Evolutionary conservation across 2,329 filamentous ascomycete genomes (phyloP), one percentile per base, ranked within the genome.

Genomic region (Fusarium nodosum): DNA sequence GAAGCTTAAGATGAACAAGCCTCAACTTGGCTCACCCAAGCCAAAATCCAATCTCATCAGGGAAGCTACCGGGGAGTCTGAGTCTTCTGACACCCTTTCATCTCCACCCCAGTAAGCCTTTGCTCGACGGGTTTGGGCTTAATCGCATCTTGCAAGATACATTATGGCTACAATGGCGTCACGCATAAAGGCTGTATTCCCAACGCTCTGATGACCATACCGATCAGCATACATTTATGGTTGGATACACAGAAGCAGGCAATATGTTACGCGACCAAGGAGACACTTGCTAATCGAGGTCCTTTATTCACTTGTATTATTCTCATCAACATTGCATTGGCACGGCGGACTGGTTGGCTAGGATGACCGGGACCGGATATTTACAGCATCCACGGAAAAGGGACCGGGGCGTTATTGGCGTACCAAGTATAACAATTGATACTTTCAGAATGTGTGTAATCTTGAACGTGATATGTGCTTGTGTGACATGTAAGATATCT

Each of bases 61-160:
- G 45, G 80, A 83, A 45, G 81, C 81, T 20, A 86, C 87, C 47
- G 82, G 78, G 42, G 84, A 84, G 65, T 87, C 86, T 18, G 87
- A 88, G 72, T 87, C 86, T 41, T 87, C 86, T 1, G 87, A 83
- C 20, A 85, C 85, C 0, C 75, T 87, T 62, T 88, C 86, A 1
- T 88, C 86, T 18, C 86, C 86, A 20, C 84, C 84, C 28, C 68
- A 59, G 46, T 71, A 71, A 34, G 31, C 12, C 36, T 34, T 41
- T n/a, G 46, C 28, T 44, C 26, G 33, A 36, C 16, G 11, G n/a
- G 30, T 20, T 18, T n/a, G 24, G 28, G 42, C 34, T 47, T 38
- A 28, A 30, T 28, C 46, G 36, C 41, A 57, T 62, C 22, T 39
- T 55, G 31, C 18, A 36, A 39, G 53, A 53, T 60, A 30, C 31